Base-by-base conservation (phyloP, 2,329 filamentous ascomycete species). In the Thelonectria rubi region DNA sequence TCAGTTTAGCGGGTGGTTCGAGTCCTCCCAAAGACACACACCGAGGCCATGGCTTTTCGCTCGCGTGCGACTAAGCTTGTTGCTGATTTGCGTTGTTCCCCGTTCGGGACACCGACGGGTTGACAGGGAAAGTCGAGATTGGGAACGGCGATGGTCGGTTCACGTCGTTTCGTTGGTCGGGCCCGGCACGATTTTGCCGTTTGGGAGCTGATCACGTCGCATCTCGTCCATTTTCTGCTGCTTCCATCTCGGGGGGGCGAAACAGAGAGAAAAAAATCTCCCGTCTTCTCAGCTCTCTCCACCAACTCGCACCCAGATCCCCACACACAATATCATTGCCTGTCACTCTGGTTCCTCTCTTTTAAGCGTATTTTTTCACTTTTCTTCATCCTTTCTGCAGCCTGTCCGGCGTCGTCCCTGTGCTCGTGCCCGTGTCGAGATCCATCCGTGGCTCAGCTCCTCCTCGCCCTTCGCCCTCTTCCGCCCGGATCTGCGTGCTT, bases 101-200 rank as follows among this genome's bases (percentile, higher is more conserved):
- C 30, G 1, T 68, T 69, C 51, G 32, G 66, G 66, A 55, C 62
- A 71, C 69, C 67, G 69, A 70, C 21, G 30, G 53, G 45, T 67
- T 66, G 69, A 70, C 21, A 21, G 48, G 45, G 5, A 47, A 15
- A 47, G n/a, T 12, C 18, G 21, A 21, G 21, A 26, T 12, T 14
- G 21, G 5, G 26, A n/a, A 47, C 12, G 34, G 32, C 42, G 37
- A 45, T 55, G 53, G 17, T 42, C 24, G 14, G 18, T 26, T 18
- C 26, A 50, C 46, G 21, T 21, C 37, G 14, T 57, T 48, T 45
- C 53, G 58, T 61, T 57, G 58, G 58, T 49, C 34, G 21, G 32
- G n/a, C n/a, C n/a, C 55, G 55, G 55, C 55, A 57, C 24, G 12
- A 51, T 9, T 32, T 57, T 57, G 55, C 55, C 55, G 55, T 51